phyloP scores from a whole-genome alignment of 2,329 filamentous ascomycete genomes.

The Cordyceps militaris region DNA sequence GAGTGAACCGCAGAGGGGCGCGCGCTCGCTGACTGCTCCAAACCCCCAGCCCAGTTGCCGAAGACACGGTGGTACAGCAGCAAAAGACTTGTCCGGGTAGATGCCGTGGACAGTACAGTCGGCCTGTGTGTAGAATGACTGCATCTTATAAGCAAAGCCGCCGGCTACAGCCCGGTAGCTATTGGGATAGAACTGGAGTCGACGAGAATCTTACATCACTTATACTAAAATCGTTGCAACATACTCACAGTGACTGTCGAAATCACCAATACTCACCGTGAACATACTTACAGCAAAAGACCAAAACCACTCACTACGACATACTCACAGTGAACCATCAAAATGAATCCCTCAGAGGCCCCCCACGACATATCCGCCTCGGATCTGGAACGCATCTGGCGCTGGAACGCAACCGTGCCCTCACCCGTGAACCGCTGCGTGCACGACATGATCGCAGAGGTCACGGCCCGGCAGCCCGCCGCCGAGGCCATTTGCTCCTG shows the following conservation, averaged over 20 bases:
- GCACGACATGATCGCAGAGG: slow-evolving; percentile 33
- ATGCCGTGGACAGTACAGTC: neutral
- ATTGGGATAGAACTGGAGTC: neutral
- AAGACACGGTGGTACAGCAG: too few relatives aligned
- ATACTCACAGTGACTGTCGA: too few relatives aligned
- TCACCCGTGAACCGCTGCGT: slow-evolving; percentile 24
- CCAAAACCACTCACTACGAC: too few relatives aligned
- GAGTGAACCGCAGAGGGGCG: neutral
- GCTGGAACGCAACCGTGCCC: slow-evolving; percentile 14
- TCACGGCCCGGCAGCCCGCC: slow-evolving; percentile 25
- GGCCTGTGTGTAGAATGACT: neutral
- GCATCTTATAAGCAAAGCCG: neutral
- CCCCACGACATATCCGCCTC: neutral
- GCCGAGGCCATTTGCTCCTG: slow-evolving; percentile 34
- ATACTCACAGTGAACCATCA: neutral
- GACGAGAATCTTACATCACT: too few relatives aligned
- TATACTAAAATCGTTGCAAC: neutral
- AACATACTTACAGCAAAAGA: neutral
- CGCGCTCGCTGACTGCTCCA: neutral
- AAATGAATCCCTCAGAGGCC: neutral
- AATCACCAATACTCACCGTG: too few relatives aligned
- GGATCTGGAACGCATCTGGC: neutral
- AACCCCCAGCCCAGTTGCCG: neutral
- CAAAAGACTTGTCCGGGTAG: neutral
- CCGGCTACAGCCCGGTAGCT: neutral